These are phyloP conservation scores for Colletotrichum sp. DNA, from an alignment of 2,329 filamentous ascomycete species.

Conservation along the genomic window DNA sequence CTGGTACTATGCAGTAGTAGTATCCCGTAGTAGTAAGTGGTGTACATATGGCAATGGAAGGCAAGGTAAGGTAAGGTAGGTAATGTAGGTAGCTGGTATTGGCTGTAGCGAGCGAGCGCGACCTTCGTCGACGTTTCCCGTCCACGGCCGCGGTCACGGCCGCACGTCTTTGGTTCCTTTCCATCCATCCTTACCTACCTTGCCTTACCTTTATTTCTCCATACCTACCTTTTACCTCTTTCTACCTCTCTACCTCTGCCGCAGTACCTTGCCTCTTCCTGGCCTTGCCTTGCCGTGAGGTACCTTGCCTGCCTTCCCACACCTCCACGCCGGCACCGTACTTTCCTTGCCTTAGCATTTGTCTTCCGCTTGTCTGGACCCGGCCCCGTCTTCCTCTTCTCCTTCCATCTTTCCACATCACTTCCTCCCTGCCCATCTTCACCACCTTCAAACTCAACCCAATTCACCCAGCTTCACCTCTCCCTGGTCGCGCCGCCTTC, in stretches of 20 bases:
- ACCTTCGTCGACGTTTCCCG: slow-evolving; percentile 17
- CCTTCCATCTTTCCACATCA: slow-evolving; percentile 21
- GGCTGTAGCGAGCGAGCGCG: background rate
- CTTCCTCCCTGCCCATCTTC: slow-evolving; percentile 22
- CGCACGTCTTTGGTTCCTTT: background rate
- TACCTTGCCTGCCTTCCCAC: background rate
- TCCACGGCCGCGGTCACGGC: background rate
- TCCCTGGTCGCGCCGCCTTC: slow-evolving; percentile 12
- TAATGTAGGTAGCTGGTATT: background rate
- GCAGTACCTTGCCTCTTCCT: background rate
- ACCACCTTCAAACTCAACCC: slow-evolving; percentile 20
- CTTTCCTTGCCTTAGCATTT: slow-evolving; percentile 18
- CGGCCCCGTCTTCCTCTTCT: slow-evolving; percentile 16
- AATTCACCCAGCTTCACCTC: slow-evolving; percentile 1
- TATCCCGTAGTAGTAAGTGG: background rate
- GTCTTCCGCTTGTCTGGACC: slow-evolving; percentile 22
- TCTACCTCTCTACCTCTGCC: background rate
- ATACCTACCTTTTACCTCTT: background rate
- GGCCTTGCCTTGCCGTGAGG: background rate
- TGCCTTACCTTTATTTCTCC: background rate
- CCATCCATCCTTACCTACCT: background rate
- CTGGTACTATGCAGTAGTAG: background rate
- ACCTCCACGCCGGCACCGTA: background rate
- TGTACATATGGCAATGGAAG: background rate
- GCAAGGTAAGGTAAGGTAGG: background rate